Percentiles rank a stretch among this genome's conserved stretches.
These are phyloP conservation scores for Truncatella angustata DNA, from an alignment of 2,329 filamentous ascomycete genomes.

Conservation along the genomic window DNA sequence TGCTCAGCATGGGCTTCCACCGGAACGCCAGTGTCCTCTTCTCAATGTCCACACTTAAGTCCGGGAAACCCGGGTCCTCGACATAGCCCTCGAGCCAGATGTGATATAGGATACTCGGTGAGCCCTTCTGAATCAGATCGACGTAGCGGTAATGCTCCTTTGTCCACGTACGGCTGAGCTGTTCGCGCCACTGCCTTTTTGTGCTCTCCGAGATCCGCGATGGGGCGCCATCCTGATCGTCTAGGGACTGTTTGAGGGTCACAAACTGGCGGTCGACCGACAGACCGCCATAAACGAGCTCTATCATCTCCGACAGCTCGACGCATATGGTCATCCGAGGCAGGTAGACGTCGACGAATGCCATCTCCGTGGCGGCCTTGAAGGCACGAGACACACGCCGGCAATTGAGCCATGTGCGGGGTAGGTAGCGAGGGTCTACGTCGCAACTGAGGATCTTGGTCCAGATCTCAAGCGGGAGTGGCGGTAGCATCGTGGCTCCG, in stretches of 20 bases:
- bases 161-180: neutral
- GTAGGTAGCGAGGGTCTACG: constrained; percentile 4
- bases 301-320: constrained; percentile 2
- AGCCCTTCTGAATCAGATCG: neutral
- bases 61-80: neutral
- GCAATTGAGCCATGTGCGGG: constrained; percentile 9
- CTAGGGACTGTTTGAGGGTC: neutral
- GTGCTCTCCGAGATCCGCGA: neutral
- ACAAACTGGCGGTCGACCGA: neutral
- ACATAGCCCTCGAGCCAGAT: neutral
- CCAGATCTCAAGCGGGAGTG: constrained; percentile 10
- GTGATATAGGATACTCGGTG: neutral
- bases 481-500: neutral
- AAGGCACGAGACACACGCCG: constrained; percentile 8
- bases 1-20: neutral
- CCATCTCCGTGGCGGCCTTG: constrained; percentile 8
- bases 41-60: neutral
- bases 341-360: constrained; percentile 6
- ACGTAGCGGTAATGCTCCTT: neutral
- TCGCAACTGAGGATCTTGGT: constrained; percentile 1
- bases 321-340: neutral
- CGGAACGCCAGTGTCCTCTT: neutral
- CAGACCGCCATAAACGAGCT: neutral
- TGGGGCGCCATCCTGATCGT: neutral
- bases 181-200: neutral